Evolutionary conservation across 78 protist species (phyloP), one percentile per base, ranked within the genome.

Genomic region (Cyanophora paradoxa): DNA sequence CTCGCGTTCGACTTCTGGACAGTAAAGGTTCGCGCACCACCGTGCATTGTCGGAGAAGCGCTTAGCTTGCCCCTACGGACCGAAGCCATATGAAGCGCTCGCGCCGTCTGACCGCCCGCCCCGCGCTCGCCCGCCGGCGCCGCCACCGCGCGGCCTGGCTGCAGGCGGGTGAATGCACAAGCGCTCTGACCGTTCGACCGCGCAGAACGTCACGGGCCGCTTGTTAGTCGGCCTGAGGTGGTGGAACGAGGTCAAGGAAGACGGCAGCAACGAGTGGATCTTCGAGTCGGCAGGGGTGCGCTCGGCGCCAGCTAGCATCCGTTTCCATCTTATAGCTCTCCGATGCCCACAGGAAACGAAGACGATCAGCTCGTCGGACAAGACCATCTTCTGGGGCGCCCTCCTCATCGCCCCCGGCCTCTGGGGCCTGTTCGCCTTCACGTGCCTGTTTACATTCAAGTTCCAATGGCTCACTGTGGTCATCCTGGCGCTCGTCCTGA

Each of bases 1-100:
- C 65, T 61, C 34, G 80, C 80, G 17, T 63, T 62, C 63, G 80
- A 75, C 72, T 75, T 75, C 42, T 75, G 80, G 80, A 65, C 72
- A 7, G 80, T 75, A 10, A 75, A 75, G 63, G 63, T 63, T 16
- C 74, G 64, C 31, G 20, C 46, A 8, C 46, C 46, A 4, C 20
- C 46, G 20, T 8, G 46, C 46, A 4, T 8, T 41, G 46, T 8
- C 46, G 8, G 20, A 4, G 46, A 4, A 8, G 4, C 46, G 46
- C 46, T 41, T 41, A 4, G 4, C 8, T 8, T 4, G 46, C 46
- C 46, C 8, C 46, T 8, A 8, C 46, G 46, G 8, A 8, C 46
- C 46, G 4, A 4, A 8, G 20, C 46, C 46, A 41, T 11, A 8
- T 8, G 46, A 75, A 75, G 20, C 74, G 64, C 31, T 41, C 46